Evolutionary conservation across 805 yeast genomes (phyloP).

Genomic region (Cyberlindnera americana): DNA sequence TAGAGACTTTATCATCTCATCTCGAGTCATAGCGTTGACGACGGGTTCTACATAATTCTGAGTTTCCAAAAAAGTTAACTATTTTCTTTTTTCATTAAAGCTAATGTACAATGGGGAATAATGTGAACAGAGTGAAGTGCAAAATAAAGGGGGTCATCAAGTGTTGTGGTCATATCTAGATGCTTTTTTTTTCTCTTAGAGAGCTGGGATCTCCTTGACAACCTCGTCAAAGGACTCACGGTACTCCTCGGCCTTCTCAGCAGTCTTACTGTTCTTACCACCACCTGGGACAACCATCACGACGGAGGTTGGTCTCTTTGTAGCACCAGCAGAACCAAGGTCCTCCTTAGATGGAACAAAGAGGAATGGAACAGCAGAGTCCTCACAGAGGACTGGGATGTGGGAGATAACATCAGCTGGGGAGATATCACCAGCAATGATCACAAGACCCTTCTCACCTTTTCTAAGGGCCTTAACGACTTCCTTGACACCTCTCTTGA

Average conservation of each 20-base stretch:
- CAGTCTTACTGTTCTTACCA: conserved; percentile 70
- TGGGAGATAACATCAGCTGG: conserved; percentile 97
- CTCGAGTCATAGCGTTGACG: no score
- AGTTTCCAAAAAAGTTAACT: no score
- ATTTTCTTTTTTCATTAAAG: conserved; percentile 2
- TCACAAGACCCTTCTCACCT: conserved; percentile 95
- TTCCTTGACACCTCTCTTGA: conserved; percentile 98
- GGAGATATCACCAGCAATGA: conserved; percentile 97
- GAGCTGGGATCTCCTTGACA: conserved; percentile 74
- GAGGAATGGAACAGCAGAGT: conserved; percentile 81
- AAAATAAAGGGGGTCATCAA: conserved; percentile 2
- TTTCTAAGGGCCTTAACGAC: conserved; percentile 97
- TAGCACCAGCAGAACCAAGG: conserved; percentile 97
- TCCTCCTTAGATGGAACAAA: conserved; percentile 98
- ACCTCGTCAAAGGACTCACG: conserved; percentile 90
- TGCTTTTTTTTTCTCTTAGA: no score
- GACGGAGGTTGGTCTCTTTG: conserved; percentile 98
- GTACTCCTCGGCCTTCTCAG: conserved; percentile 77
- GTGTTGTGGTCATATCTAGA: no score
- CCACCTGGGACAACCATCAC: conserved; percentile 98
- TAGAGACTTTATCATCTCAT: no score
- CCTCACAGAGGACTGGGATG: conserved; percentile 96
- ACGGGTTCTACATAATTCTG: no score
- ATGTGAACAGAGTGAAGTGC: conserved; percentile 2
- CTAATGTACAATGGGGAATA: conserved; percentile 10